These are phyloP conservation scores for Rhizopus arrhizus DNA, from an alignment of 371 early-diverging fungal genomes.

Conservation along the genomic window DNA sequence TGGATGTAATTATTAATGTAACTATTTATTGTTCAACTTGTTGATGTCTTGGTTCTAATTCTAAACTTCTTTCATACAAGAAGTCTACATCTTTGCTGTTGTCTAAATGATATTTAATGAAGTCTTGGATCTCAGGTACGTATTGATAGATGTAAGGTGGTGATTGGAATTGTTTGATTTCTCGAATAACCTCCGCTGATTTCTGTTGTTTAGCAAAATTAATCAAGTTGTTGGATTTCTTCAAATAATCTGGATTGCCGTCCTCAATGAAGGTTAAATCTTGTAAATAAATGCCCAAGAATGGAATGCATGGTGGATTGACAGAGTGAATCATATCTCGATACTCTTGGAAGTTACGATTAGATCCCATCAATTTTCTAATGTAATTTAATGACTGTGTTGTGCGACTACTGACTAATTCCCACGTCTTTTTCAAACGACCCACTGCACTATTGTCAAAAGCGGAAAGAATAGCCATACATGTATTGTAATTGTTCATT, in stretches of 20 bases:
- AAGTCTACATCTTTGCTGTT: slow-evolving; percentile 66
- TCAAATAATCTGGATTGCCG: slow-evolving; percentile 81
- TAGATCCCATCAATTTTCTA: slow-evolving; percentile 74
- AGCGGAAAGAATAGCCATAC: slow-evolving; percentile 88
- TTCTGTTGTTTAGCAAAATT: slow-evolving; percentile 91
- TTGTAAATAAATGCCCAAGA: slow-evolving; percentile 85
- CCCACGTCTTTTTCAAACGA: slow-evolving; percentile 91
- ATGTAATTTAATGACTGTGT: slow-evolving; percentile 54
- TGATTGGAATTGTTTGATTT: slow-evolving; percentile 90
- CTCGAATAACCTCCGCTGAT: slow-evolving; percentile 88
- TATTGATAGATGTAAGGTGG: slow-evolving; percentile 76
- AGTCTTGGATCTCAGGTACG: slow-evolving; percentile 82
- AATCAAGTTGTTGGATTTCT: slow-evolving; percentile 66
- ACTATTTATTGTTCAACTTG: neutral
- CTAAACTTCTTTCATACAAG: slow-evolving; percentile 69
- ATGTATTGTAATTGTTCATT: slow-evolving; percentile 90
- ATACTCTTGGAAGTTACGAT: slow-evolving; percentile 84
- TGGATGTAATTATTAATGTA: neutral
- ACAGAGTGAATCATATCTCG: slow-evolving; percentile 83
- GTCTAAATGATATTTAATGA: slow-evolving; percentile 66
- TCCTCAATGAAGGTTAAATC: slow-evolving; percentile 95
- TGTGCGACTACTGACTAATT: slow-evolving; percentile 62
- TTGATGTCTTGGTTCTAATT: slow-evolving; percentile 64
- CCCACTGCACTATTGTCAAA: slow-evolving; percentile 88
- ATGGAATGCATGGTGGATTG: slow-evolving; percentile 92